Base-by-base conservation (phyloP, 257 asterid genomes). In the Fraxinus cuspidata region DNA sequence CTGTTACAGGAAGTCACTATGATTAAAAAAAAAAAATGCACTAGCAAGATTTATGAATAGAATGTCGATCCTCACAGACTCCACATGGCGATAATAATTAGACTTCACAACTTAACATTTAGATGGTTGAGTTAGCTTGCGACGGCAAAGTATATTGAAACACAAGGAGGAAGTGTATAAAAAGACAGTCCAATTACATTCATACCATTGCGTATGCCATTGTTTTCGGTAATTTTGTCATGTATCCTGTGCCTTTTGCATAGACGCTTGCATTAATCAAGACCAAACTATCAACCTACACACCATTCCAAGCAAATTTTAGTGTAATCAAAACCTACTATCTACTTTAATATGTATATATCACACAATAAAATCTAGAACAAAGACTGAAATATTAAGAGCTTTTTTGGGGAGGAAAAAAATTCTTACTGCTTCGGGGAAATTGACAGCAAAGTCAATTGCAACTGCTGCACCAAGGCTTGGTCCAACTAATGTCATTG, bases 401-500 rank as follows among this genome's bases (percentile, higher is more conserved):
- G 44, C 63, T 67, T 28, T 60, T 58, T 53, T 2, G 58, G 56
- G 8, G 47, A 28, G 49, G 23, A 3, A 67, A 76, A n/a, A 28
- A 27, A 5, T n/a, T 40, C 90, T 87, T 86, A 92, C 94, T 37
- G 97, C 97, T 85, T 90, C 96, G 18, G 97, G 97, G 84, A 82
- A 89, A 79, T 90, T 85, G 86, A 81, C 88, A 0, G 96, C 94
- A 85, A 92, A 92, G 73, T 92, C 97, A 27, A 90, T 89, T 21
- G 97, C 97, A 75, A 86, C 94, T 9, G 97, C 94, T 70, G 96
- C 96, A 38, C 97, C 97, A 75, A 92, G 97, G 84, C 97, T 92
- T n/a, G 97, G 96, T 63, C 97, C 97, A 12, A 90, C 96, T 76
- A 92, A 84, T 15, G 83, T 83, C 97, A 92, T 90, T 25, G 97